Conservation (phyloP, 2,329 filamentous ascomycete species). For the Mycogone perniciosa region DNA sequence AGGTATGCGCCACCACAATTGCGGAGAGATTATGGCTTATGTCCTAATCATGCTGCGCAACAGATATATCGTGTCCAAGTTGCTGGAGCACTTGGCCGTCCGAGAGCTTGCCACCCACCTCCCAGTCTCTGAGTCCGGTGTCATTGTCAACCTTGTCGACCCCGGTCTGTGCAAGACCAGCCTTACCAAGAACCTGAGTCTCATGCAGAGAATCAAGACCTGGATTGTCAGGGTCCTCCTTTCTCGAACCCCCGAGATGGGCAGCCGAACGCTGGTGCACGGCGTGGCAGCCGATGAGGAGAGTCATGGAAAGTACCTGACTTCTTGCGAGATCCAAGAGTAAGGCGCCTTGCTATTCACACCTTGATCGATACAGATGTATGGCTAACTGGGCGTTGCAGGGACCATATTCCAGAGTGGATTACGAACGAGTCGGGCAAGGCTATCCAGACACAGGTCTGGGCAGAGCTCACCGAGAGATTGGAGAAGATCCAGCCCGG, state of each 20-base stretch:
- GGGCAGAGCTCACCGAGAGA: slow-evolving; percentile 6
- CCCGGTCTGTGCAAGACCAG: slow-evolving; percentile 25
- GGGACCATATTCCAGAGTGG: slow-evolving; percentile 9
- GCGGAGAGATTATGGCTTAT: too few species aligned
- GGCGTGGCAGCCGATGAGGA: slow-evolving; percentile 19
- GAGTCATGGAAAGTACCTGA: slow-evolving; percentile 22
- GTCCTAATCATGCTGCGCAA: background rate
- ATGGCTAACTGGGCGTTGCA: background rate
- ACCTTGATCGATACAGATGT: background rate
- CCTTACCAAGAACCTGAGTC: slow-evolving; percentile 6
- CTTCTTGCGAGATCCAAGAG: slow-evolving; percentile 23
- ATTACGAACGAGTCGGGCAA: slow-evolving; percentile 3
- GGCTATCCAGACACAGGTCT: slow-evolving; percentile 4
- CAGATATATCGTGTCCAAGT: slow-evolving; percentile 23
- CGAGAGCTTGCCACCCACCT: slow-evolving; percentile 22
- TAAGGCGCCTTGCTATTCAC: slow-evolving; percentile 11
- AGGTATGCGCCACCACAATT: background rate
- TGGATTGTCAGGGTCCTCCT: background rate
- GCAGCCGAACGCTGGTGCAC: slow-evolving; percentile 24
- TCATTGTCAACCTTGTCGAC: slow-evolving; percentile 26
- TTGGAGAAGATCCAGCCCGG: slow-evolving; percentile 8
- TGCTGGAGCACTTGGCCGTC: slow-evolving; percentile 21
- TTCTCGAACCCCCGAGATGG: slow-evolving; percentile 21
- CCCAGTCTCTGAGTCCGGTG: slow-evolving; percentile 22
- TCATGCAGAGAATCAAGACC: background rate